phyloP scores from a whole-genome alignment of 2,329 filamentous ascomycete genomes.

The Drechslerella coelobrocha region DNA sequence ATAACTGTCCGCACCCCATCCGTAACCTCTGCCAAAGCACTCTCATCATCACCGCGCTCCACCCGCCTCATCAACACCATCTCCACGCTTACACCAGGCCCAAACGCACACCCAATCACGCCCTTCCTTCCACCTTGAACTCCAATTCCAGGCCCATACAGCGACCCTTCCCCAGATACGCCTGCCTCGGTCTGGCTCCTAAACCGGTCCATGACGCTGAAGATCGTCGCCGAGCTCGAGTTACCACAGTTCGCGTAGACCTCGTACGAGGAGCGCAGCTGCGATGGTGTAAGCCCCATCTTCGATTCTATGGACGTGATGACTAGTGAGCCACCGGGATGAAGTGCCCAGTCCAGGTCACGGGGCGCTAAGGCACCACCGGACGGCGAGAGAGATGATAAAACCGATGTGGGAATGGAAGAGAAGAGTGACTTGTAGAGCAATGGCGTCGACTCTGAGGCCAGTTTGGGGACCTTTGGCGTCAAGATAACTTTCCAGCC shows the following conservation, averaged over 20 bases:
- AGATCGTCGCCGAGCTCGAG: conserved; percentile 72
- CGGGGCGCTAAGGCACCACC: conserved; percentile 58
- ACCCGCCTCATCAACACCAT: conserved; percentile 70
- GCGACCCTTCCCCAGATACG: conserved; percentile 63
- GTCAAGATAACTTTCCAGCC: conserved; percentile 73
- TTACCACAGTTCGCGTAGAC: conserved; percentile 74
- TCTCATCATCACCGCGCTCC: neutral
- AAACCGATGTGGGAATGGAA: conserved; percentile 58
- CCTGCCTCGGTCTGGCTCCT: conserved; percentile 68
- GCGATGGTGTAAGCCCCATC: conserved; percentile 67
- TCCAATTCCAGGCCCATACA: conserved; percentile 55
- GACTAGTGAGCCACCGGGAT: conserved; percentile 73
- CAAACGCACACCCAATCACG: conserved; percentile 73
- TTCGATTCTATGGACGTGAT: conserved; percentile 68
- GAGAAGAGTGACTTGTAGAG: conserved; percentile 66
- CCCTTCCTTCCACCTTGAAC: conserved; percentile 62
- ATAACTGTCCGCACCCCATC: conserved; percentile 9
- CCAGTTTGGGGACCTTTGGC: conserved; percentile 67
- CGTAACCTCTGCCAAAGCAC: conserved; percentile 1
- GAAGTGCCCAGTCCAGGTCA: conserved; percentile 76
- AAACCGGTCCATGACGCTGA: conserved; percentile 70
- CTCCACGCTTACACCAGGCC: conserved; percentile 72
- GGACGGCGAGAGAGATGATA: conserved; percentile 60
- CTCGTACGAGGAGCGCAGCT: conserved; percentile 73
- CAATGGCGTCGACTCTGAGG: conserved; percentile 63